phyloP scores from a whole-genome alignment of 2,329 filamentous ascomycete species.

The Hymenoscyphus fraxineus region DNA sequence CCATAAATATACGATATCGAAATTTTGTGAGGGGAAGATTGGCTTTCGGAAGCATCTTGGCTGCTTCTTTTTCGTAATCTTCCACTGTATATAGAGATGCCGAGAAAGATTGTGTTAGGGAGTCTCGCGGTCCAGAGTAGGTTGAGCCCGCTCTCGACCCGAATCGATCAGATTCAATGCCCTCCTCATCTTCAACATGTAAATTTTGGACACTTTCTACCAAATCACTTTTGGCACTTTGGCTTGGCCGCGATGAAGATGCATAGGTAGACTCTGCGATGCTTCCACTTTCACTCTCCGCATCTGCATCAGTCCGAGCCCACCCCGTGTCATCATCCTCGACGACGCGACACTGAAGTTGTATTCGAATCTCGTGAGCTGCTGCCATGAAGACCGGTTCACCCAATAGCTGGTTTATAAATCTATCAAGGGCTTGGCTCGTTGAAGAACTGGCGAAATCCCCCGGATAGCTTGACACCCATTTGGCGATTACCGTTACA shows the following conservation, averaged over 20 bases:
- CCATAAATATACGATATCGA: conserved; percentile 89
- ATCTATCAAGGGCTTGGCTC: conserved; percentile 66
- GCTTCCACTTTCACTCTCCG: conserved; percentile 28
- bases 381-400: conserved; percentile 81
- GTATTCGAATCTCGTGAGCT: conserved; percentile 78
- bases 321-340: conserved; percentile 92
- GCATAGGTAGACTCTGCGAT: conserved; percentile 21
- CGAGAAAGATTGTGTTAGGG: conserved; percentile 24
- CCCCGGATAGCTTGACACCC: conserved; percentile 85
- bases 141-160: conserved; percentile 26
- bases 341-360: conserved; percentile 65
- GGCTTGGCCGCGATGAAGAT: conserved; percentile 23
- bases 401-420: conserved; percentile 69
- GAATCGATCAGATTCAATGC: conserved; percentile 25
- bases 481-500: conserved; percentile 79
- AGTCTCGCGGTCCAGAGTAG: conserved; percentile 23
- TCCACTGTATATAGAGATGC: conserved; percentile 62
- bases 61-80: conserved; percentile 75
- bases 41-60: conserved; percentile 65
- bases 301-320: conserved; percentile 74
- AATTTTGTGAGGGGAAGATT: conserved; percentile 72
- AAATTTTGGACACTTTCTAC: conserved; percentile 23
- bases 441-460: conserved; percentile 83
- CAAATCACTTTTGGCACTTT: conserved; percentile 18
- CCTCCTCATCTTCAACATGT: conserved; percentile 23